phyloP scores from a whole-genome alignment of 495 filamentous ascomycete genomes.

The Penicillium longicatenatum region DNA sequence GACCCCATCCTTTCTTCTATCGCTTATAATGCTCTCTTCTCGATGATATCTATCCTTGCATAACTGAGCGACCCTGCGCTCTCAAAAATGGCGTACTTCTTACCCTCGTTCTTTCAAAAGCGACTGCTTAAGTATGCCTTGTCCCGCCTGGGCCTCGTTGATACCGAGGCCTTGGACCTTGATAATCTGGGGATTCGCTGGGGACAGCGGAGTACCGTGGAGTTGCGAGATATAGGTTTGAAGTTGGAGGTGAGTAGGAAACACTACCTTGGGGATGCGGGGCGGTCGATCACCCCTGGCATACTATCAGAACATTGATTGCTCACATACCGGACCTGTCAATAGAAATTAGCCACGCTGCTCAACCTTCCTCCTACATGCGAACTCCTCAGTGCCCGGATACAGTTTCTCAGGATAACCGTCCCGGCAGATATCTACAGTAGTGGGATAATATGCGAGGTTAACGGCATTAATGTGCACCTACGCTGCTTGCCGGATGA shows the following conservation, averaged over 20 bases:
- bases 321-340: constrained; percentile 4
- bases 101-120: constrained; percentile 80
- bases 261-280: constrained; percentile 5
- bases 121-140: constrained; percentile 79
- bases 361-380: constrained; percentile 70
- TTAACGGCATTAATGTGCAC: constrained; percentile 74
- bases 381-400: constrained; percentile 67
- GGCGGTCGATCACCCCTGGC: constrained; percentile 4
- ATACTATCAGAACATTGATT: background rate
- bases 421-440: constrained; percentile 80
- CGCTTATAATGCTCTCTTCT: constrained; percentile 26
- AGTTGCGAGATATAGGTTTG: constrained; percentile 79
- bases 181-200: constrained; percentile 77
- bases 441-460: constrained; percentile 74
- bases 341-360: constrained; percentile 72
- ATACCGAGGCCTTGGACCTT: constrained; percentile 75
- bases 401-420: constrained; percentile 70
- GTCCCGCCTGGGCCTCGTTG: constrained; percentile 76
- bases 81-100: constrained; percentile 55
- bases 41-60: constrained; percentile 29
- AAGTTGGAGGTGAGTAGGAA: constrained; percentile 62
- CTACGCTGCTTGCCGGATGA: constrained; percentile 46
- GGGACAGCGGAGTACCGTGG: constrained; percentile 74
- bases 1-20: constrained; percentile 13
- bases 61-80: constrained; percentile 35